Evolutionary conservation across 345 rosid genomes (phyloP).

Genomic region (Turritis glabra): DNA sequence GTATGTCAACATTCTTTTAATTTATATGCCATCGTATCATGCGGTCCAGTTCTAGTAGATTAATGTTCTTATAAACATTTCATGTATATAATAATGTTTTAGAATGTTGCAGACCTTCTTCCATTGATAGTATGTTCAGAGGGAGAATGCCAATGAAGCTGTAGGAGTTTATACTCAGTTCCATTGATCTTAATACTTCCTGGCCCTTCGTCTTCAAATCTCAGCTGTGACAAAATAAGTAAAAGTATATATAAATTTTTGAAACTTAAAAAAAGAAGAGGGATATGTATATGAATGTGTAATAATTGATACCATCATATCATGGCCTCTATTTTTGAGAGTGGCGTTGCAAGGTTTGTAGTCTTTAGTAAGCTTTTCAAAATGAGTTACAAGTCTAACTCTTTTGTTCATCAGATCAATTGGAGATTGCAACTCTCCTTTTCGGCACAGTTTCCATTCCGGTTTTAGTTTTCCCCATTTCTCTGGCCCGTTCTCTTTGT

Average conservation of each 20-base stretch:
- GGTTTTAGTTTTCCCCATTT: constrained; percentile 69
- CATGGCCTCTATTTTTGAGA: constrained; percentile 82
- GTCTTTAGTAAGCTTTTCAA: constrained; percentile 51
- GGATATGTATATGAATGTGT: background rate
- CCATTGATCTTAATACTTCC: constrained; percentile 55
- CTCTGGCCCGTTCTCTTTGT: constrained; percentile 51
- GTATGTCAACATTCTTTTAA: no score
- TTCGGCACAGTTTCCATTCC: constrained; percentile 62
- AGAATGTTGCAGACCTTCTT: constrained; percentile 45
- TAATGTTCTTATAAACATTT: no score
- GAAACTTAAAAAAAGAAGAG: background rate
- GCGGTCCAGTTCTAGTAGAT: background rate
- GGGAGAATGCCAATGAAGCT: constrained; percentile 85
- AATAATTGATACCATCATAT: constrained; percentile 60
- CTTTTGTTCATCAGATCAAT: constrained; percentile 62
- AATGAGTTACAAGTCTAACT: constrained; percentile 51
- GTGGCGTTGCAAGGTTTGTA: constrained; percentile 59
- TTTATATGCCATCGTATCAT: background rate
- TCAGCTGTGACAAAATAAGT: constrained; percentile 10
- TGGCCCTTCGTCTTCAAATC: constrained; percentile 51
- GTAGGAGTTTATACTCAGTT: constrained; percentile 51
- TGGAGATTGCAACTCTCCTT: constrained; percentile 86
- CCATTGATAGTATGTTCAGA: constrained; percentile 78
- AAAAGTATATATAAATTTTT: background rate
- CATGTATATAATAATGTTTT: background rate